Evolutionary conservation across 2,329 filamentous ascomycete genomes (phyloP), one percentile per base, ranked within the genome.

Genomic region (Neurospora crassa): DNA sequence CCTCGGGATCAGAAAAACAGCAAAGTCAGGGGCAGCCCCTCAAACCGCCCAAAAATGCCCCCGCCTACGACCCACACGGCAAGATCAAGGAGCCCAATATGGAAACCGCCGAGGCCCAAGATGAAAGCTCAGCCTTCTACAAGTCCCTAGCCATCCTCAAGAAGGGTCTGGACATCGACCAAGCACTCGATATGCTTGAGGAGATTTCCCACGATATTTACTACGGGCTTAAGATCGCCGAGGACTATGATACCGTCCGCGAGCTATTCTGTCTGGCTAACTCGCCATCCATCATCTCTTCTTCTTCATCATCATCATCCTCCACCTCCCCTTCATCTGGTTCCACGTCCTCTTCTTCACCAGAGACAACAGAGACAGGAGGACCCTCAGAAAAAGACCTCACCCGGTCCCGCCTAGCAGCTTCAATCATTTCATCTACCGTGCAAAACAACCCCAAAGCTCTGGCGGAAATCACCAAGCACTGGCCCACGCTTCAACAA

Each of bases 191-290:
- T 42, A 83, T 83, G 42, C 83, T 92, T n/a, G 83, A 86, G 73
- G 89, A 91, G 7, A 80, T 91, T 40, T 86, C 89, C 0, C 89
- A 91, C 78, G 90, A 91, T 78, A 88, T 91, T 73, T 91, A 90
- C 81, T 92, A 91, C 78, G 90, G 90, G 11, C 81, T 89, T 20
- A 87, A 90, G 78, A 84, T 91, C 71, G 83, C 85, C 29, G 86
- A 88, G 77, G 86, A 90, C 74, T 76, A 81, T 2, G 83, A 84
- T 2, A 85, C 85, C 1, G 75, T 90, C 69, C 83, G 83, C 73
- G 79, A 83, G n/a, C 83, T 91, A 1, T 80, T 90, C 72, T 89
- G 88, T 76, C 80, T 89, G 45, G 84, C 89, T 79, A 79, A 79
- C 40, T 74, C 75, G n/a, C 71, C 75, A 24, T 76, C 78, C 20